Percentiles rank a stretch among this genome's conserved stretches.
Conservation (phyloP, 257 asterid genomes). For the Galeopsis tetrahit region DNA sequence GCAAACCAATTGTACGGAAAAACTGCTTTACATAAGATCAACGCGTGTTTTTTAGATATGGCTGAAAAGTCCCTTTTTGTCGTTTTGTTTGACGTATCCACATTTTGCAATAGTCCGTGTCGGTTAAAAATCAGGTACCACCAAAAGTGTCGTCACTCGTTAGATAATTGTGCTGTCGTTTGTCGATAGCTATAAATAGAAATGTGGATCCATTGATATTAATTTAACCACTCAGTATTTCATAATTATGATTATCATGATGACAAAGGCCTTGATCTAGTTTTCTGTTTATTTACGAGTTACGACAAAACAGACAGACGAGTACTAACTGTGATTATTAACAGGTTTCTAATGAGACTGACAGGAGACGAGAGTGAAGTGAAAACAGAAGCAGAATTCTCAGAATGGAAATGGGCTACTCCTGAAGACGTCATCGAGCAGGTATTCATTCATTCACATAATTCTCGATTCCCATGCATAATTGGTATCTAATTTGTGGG, state of each 20-base stretch:
- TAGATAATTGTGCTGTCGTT: background rate
- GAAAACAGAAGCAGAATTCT: constrained; percentile 85
- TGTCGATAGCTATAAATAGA: constrained; percentile 9
- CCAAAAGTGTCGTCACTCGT: constrained; percentile 17
- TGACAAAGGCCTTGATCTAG: background rate
- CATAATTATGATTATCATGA: constrained; percentile 11
- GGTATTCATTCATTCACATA: constrained; percentile 42
- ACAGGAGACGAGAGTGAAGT: constrained; percentile 80
- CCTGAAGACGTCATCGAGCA: constrained; percentile 92
- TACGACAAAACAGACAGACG: constrained; percentile 7
- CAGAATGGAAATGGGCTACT: constrained; percentile 97
- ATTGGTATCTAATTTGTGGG: constrained; percentile 23
- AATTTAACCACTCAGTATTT: background rate
- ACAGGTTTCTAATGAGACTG: constrained; percentile 89
- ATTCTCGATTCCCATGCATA: background rate
- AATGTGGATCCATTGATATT: background rate
- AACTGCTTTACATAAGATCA: too few relatives aligned
- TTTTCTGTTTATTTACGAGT: background rate
- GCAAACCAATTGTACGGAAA: too few relatives aligned
- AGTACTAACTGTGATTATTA: constrained; percentile 9
- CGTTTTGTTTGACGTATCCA: constrained; percentile 7
- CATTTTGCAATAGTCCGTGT: background rate
- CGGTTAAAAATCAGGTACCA: constrained; percentile 1
- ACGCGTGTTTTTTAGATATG: background rate
- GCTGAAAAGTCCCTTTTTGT: constrained; percentile 1